Percentiles rank a stretch among this genome's conserved stretches.
phyloP scores from a whole-genome alignment of 805 yeast genomes.

The Zygosaccharomyces rouxii region DNA sequence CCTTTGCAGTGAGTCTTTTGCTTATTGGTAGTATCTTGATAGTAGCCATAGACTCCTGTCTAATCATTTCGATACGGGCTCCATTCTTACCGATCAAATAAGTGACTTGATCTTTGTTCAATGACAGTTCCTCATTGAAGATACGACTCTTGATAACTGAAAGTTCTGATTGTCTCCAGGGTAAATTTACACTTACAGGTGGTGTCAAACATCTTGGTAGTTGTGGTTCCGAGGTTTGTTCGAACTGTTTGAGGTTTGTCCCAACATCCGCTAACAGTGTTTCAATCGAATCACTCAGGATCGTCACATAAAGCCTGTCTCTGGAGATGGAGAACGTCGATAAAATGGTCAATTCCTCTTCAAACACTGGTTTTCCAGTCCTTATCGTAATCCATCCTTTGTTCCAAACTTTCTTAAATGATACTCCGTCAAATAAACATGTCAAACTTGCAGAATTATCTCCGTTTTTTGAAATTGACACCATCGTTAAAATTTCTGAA shows the following conservation, averaged over 20 bases:
- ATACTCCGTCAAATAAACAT: background rate
- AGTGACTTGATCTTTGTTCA: constrained; percentile 34
- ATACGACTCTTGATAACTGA: background rate
- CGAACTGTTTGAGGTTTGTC: background rate
- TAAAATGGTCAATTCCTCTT: background rate
- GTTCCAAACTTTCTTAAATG: background rate
- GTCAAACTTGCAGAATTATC: background rate
- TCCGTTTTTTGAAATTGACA: background rate
- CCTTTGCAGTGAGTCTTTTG: constrained; percentile 10
- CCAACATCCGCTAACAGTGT: constrained; percentile 2
- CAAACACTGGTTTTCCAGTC: background rate
- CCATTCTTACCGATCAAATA: constrained; percentile 45
- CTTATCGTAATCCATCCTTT: constrained; percentile 3
- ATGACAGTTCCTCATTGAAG: constrained; percentile 10
- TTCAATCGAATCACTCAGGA: constrained; percentile 4
- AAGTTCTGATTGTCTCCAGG: background rate
- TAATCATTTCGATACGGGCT: constrained; percentile 34
- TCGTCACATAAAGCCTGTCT: constrained; percentile 1
- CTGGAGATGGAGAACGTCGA: constrained; percentile 3
- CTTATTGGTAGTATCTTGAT: constrained; percentile 39
- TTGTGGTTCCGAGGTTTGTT: background rate
- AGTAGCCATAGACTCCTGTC: constrained; percentile 36
- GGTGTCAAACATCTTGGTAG: too few relatives aligned
- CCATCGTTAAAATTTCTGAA: background rate
- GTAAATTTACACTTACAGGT: background rate